Conservation (phyloP, 2,329 filamentous ascomycete species). For the Scedosporium boydii region DNA sequence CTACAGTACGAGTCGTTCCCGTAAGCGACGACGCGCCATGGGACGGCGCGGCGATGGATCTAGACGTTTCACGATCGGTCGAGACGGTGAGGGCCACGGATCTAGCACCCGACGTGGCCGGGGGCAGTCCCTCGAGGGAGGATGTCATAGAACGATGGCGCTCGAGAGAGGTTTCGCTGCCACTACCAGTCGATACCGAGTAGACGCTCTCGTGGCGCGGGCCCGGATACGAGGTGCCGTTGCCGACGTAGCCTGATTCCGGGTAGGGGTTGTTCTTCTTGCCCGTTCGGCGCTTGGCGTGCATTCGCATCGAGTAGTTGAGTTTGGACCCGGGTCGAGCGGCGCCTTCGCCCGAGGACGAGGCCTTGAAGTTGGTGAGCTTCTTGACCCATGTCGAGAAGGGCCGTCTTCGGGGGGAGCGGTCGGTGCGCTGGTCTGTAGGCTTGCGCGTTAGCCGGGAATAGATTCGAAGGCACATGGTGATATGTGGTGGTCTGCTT, state of each 20-base stretch:
- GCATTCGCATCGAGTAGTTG: constrained; percentile 9
- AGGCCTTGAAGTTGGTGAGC: constrained; percentile 70
- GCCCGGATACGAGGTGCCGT: constrained; percentile 15
- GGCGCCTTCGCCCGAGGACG: constrained; percentile 1
- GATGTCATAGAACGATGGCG: constrained; percentile 46
- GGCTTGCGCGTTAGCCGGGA: not conserved
- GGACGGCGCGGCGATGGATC: constrained; percentile 67
- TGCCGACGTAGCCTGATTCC: constrained; percentile 54
- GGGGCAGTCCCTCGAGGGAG: constrained; percentile 47
- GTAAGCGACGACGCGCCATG: constrained; percentile 57
- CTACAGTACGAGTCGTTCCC: constrained; percentile 63
- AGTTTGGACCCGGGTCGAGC: constrained; percentile 6
- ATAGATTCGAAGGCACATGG: not conserved
- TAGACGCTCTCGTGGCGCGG: constrained; percentile 31
- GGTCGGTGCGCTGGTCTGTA: constrained; percentile 7
- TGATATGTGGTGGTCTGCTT: not conserved
- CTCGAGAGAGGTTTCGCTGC: constrained; percentile 43
- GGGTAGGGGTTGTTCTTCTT: constrained; percentile 89
- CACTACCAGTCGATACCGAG: constrained; percentile 48
- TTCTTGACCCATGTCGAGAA: constrained; percentile 94
- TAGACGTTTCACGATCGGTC: constrained; percentile 69
- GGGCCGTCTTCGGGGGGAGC: constrained; percentile 58
- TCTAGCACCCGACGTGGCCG: constrained; percentile 55
- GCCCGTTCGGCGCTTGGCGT: constrained; percentile 31
- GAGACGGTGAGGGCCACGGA: constrained; percentile 72